phyloP scores from a whole-genome alignment of 116 monocot genomes.

The Cymodocea nodosa region DNA sequence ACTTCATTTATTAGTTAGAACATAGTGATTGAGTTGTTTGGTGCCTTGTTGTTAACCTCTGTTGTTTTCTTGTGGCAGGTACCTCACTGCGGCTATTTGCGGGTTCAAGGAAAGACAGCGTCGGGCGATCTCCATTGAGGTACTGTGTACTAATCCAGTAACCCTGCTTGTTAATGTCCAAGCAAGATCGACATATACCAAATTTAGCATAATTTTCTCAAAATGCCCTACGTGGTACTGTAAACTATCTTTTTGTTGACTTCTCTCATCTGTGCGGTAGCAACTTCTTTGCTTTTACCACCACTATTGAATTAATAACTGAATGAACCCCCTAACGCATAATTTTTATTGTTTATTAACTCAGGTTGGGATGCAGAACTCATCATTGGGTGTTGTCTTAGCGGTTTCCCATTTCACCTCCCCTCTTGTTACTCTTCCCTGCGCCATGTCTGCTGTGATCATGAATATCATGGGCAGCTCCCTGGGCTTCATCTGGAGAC shows the following conservation, averaged over 20 bases:
- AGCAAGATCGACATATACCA: too few species aligned
- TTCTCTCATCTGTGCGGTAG: too few species aligned
- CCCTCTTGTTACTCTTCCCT: constrained; percentile 43
- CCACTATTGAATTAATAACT: too few species aligned
- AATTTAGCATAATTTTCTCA: too few species aligned
- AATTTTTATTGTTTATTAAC: neutral
- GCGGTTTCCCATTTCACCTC: constrained; percentile 63
- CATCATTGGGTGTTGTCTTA: constrained; percentile 56
- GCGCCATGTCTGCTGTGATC: constrained; percentile 57
- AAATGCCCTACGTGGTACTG: too few species aligned
- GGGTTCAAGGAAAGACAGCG: constrained; percentile 47
- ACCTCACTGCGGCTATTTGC: constrained; percentile 32
- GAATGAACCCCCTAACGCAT: neutral
- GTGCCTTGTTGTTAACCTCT: neutral
- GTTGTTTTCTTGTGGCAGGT: constrained; percentile 16
- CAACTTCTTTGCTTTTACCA: too few species aligned
- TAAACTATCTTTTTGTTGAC: too few species aligned
- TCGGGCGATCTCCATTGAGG: constrained; percentile 72
- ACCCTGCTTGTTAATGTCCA: too few species aligned
- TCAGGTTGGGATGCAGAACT: constrained; percentile 80
- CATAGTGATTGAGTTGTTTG: neutral
- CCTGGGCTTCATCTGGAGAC: constrained; percentile 52
- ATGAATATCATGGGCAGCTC: constrained; percentile 82
- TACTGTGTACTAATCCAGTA: neutral
- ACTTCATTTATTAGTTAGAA: neutral